phyloP scores from a whole-genome alignment of 306 rosid genomes.

The Luffa acutangula region DNA sequence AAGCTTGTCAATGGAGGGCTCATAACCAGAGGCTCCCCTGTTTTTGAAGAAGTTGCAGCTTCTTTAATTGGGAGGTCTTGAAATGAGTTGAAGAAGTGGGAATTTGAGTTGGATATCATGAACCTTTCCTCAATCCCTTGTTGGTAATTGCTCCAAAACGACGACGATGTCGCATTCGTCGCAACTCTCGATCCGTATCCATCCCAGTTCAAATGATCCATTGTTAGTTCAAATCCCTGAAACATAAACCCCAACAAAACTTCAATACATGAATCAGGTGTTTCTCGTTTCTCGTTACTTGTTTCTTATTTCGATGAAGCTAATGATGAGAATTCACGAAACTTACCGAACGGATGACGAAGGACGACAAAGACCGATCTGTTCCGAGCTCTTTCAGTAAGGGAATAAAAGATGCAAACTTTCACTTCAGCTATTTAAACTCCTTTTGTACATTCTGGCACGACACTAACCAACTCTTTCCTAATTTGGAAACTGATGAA shows the following conservation, averaged over 20 bases:
- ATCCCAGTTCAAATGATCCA: constrained; percentile 57
- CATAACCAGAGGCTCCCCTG: constrained; percentile 9
- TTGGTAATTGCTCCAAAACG: constrained; percentile 41
- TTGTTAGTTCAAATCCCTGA: constrained; percentile 2
- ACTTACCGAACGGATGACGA: background rate
- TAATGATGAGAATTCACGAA: background rate
- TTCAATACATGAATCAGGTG: background rate
- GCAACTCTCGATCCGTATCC: constrained; percentile 26
- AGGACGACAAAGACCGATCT: background rate
- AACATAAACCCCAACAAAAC: background rate
- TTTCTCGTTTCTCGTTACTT: background rate
- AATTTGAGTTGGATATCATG: constrained; percentile 25
- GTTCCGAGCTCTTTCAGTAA: background rate
- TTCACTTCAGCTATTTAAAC: constrained; percentile 18
- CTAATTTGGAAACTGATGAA: constrained; percentile 23
- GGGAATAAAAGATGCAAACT: background rate
- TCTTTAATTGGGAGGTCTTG: constrained; percentile 18
- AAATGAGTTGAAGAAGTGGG: constrained; percentile 20
- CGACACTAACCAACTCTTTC: constrained; percentile 18
- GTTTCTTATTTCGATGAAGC: background rate
- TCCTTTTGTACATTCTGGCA: constrained; percentile 15
- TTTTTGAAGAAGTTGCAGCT: background rate
- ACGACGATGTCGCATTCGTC: constrained; percentile 17
- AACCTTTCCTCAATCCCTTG: constrained; percentile 33
- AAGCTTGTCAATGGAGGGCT: background rate